Evolutionary conservation across 352 stramenopile genomes (phyloP), one percentile per base, ranked within the genome.

Genomic region (Globisporangium sylvaticum): DNA sequence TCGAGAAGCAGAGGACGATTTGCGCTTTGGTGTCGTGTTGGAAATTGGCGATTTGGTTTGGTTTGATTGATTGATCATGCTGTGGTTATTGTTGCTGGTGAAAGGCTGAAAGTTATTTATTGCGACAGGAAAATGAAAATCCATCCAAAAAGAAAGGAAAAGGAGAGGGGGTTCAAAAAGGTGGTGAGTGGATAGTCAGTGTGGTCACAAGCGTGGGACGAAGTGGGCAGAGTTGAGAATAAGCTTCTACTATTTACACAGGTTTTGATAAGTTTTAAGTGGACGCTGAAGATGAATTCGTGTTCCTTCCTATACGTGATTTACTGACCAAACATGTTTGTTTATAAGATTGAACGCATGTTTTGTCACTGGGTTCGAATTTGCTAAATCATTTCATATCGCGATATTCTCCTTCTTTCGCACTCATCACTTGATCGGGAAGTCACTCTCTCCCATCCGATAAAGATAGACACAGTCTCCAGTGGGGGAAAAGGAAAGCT

Each of bases 401-500:
- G 1, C 15, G 4, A 5, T 48, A 22, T n/a, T 48, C 39, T 48
- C 15, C 4, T 10, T 22, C 39, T 48, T 48, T 48, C 39, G 4
- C 39, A 48, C 39, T 48, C 39, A 48, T 48, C 39, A n/a, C 39
- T 48, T 48, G 39, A 22, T 48, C 5, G 15, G 14, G 37, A n/a
- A 14, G 12, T n/a, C 4, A 7, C 39, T 48, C 39, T 48, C 39
- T 48, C 39, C 39, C 39, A n/a, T 48, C 39, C 15, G 18, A 15
- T n/a, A 7, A 46, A 7, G 39, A 20, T 48, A 48, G 4, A 10
- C 15, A 48, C 39, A 48, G 39, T 48, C 4, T n/a, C 9, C 39
- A n/a, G 63, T 69, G 4, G 53, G 67, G 48, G 61, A 18, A 20
- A 22, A 9, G 27, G 22, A 29, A n/a, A 57, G 50, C 10, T 18